Evolutionary conservation across 768 basidiomycete species (phyloP), one percentile per base, ranked within the genome.

Genomic region (Clitopilus passeckerianus): DNA sequence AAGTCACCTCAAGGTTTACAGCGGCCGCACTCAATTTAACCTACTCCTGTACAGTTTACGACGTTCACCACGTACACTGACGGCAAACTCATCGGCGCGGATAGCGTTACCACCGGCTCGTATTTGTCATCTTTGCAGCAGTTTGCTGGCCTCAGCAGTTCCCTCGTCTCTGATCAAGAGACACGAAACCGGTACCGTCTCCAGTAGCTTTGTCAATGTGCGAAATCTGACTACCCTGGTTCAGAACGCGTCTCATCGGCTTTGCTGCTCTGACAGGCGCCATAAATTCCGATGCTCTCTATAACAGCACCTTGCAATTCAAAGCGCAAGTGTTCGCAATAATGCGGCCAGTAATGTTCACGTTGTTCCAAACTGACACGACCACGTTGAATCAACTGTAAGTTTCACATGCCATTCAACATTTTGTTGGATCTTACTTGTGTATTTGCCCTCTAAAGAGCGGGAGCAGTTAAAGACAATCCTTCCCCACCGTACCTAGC

Each of bases 41-140:
- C 20, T 46, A 6, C 6, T 10, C 61, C 34, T 50, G 2, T 16
- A n/a, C 33, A 95, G 90, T 93, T 96, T 66, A 91, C 89, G 2
- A 89, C 93, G 1, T 98, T 93, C 89, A 89, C 90, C 18, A 95
- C 94, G 15, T 97, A 87, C 64, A 93, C 95, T 20, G 89, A 95
- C 64, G 93, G 93, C 0, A 86, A 86, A 57, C 76, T 90, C 41
- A 86, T 95, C 62, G 91, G 90, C 24, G 84, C 87, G 12, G 94
- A 96, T 67, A 82, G 82, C 58, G 72, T 68, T 30, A 74, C 92
- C 54, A 90, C 91, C 0, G 75, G 77, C 24, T 80, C 86, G 59
- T 96, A 96, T 71, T 73, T 92, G 33, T 77, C 80, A 7, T 81
- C 85, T 30, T 79, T 96, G 35, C 73, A 71, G 10, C 82, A 78